Conservation (phyloP, 164 flowering plant genomes). For the Macadamia tetraphylla region DNA sequence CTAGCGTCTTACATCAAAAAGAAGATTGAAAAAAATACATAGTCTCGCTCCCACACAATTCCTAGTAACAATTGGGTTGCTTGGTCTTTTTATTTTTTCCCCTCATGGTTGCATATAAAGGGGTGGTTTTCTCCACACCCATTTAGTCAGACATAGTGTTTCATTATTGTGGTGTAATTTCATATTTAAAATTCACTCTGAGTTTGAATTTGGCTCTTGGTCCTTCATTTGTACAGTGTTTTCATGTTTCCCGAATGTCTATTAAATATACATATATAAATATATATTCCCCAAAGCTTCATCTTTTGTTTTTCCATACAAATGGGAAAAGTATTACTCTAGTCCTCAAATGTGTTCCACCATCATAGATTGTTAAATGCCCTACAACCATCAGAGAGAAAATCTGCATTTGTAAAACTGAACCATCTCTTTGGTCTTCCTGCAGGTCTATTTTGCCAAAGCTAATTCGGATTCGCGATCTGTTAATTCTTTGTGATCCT, state of each 20-base stretch:
- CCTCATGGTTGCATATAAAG: constrained; percentile 5
- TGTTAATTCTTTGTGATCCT: constrained; percentile 24
- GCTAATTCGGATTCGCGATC: constrained; percentile 37
- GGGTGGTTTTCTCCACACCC: constrained; percentile 11
- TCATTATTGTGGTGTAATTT: constrained; percentile 17
- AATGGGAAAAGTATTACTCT: too few relatives aligned
- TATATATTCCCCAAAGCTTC: too few relatives aligned
- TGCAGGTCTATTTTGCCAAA: constrained; percentile 62
- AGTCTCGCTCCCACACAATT: constrained; percentile 33
- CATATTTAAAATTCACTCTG: not conserved
- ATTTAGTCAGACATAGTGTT: constrained; percentile 7
- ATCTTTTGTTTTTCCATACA: too few relatives aligned
- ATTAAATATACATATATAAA: too few relatives aligned
- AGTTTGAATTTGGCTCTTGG: not conserved
- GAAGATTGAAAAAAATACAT: constrained; percentile 64
- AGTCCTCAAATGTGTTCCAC: too few relatives aligned
- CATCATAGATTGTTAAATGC: too few relatives aligned
- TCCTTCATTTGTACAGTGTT: too few relatives aligned
- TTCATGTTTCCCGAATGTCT: too few relatives aligned
- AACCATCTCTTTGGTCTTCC: constrained; percentile 49
- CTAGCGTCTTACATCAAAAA: constrained; percentile 86
- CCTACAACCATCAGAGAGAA: too few relatives aligned
- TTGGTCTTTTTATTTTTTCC: constrained; percentile 23
- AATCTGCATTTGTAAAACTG: constrained; percentile 32
- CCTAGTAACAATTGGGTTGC: constrained; percentile 29